Base-by-base conservation (phyloP, 163 green algal species). In the Chlamydomonas reinhardtii region DNA sequence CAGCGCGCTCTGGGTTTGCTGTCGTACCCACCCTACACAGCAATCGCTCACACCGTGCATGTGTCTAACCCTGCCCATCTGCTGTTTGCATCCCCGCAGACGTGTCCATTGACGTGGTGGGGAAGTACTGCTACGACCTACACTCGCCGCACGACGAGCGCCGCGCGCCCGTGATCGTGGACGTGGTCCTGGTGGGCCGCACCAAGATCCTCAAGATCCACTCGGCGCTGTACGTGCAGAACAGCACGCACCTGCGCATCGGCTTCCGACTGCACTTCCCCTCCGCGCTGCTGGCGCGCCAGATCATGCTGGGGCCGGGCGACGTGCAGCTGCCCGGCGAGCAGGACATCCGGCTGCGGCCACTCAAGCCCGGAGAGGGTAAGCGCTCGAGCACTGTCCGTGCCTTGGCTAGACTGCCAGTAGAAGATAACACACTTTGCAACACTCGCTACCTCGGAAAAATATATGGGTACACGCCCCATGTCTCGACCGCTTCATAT, bases 121-220 rank as follows among this genome's bases (percentile, higher is more conserved):
- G 95, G 89, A 98, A 98, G 91, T 98, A 98, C 92, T 93, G 92
- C 68, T 98, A 98, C 93, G 85, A 91, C 54, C 93, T 97, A 88
- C 74, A 92, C 37, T 94, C 88, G 0, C 94, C 95, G 0, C 83
- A 90, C 25, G 90, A 96, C 83, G 91, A 93, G 48, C 84, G 90
- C 37, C 83, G 72, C 17, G 85, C 96, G 52, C 93, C 94, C n/a
- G 73, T 97, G 76, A 90, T 98, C 43, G 93, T 98, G 69, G 96
- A 98, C 87, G 95, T 98, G 77, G 94, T 95, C 72, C 90, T 98
- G 79, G 94, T 97, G 20, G 95, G 81, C 14, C 87, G 92, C 54
- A 94, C 93, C 76, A 94, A 98, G 89, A 96, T 98, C 82, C 93
- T 98, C 88, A 95, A 93, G 59, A 87, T 87, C 56, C 81, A 87